Conservation (phyloP, 202 grass and related monocot species). For the Setaria viridis region DNA sequence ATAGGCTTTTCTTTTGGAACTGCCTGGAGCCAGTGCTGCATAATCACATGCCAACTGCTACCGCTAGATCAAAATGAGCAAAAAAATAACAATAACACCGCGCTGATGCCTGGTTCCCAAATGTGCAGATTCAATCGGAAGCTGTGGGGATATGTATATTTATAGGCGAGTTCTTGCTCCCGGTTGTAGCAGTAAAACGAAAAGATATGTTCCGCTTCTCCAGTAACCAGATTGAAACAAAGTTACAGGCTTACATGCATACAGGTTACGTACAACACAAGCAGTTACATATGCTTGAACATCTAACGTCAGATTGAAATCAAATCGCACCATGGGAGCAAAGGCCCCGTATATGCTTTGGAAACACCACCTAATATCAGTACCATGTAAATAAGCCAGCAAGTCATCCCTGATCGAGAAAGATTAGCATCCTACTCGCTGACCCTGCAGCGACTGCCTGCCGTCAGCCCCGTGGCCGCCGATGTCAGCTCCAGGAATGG, state of each 20-base stretch:
- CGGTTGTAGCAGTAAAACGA: conserved; percentile 4
- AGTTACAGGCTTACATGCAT: conserved; percentile 44
- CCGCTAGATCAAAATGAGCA: not conserved
- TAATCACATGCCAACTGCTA: not conserved
- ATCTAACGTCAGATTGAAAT: conserved; percentile 57
- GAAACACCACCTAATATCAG: conserved; percentile 57
- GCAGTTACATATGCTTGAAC: conserved; percentile 52
- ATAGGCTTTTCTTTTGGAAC: not conserved
- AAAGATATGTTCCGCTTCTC: conserved; percentile 9
- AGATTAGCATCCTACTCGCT: conserved; percentile 45
- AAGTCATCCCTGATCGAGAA: conserved; percentile 43
- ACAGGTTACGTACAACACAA: conserved; percentile 61
- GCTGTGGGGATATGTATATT: not conserved
- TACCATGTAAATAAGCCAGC: conserved; percentile 17
- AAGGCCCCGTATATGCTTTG: conserved; percentile 35
- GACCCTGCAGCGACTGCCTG: conserved; percentile 46
- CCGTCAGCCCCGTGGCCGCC: not conserved
- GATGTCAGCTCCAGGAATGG: conserved; percentile 17
- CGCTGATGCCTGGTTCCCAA: too few relatives aligned
- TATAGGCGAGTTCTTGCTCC: not conserved
- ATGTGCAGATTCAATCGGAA: not conserved
- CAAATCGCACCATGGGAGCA: conserved; percentile 39
- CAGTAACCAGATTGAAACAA: conserved; percentile 40
- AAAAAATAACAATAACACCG: not conserved
- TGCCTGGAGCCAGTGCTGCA: not conserved